Evolutionary conservation across 2,329 filamentous ascomycete species (phyloP), one percentile per base, ranked within the genome.

Genomic region (Alternaria sp.): DNA sequence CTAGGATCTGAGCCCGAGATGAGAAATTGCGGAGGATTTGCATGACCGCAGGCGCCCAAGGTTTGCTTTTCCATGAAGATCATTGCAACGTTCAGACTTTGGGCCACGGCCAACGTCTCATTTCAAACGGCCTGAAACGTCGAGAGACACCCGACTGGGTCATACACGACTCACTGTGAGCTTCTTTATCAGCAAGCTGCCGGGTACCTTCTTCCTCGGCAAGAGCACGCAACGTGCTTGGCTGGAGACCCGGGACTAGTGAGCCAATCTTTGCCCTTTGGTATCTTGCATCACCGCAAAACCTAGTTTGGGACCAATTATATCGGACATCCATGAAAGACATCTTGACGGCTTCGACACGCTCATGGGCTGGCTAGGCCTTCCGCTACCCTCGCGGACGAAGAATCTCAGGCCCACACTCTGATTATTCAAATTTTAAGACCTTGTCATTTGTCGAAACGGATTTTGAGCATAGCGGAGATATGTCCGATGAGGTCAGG

Each of bases 1-100:
- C 30, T 36, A 41, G 43, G 20, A 51, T 46, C 60, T 52, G 26
- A 57, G 49, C 43, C 47, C 26, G 46, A 51, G n/a, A 54, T 28
- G 11, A 43, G 54, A 52, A 34, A 53, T 44, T 49, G 60, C 43
- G 52, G 57, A 63, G 47, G 48, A 57, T 63, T 63, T 55, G 42
- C 54, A 54, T 42, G 39, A 52, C 39, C 20, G 36, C 46, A 48
- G 22, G 36, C 41, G 43, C 32, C 32, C 24, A 38, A 42, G 36
- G 18, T 41, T 41, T 16, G 36, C 49, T 18, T 48, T 46, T 53
- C 30, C 32, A 48, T 41, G 42, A 38, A 38, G 34, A 46, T 48
- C 51, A 30, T 42, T 43, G 42, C 44, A 32, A 46, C 32, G 20
- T 30, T 20, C 39, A 44, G 18, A 36, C n/a, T 26, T 39, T 30